These are phyloP conservation scores for Mrakia hoshinonis DNA, from an alignment of 768 basidiomycete species.

Conservation along the genomic window DNA sequence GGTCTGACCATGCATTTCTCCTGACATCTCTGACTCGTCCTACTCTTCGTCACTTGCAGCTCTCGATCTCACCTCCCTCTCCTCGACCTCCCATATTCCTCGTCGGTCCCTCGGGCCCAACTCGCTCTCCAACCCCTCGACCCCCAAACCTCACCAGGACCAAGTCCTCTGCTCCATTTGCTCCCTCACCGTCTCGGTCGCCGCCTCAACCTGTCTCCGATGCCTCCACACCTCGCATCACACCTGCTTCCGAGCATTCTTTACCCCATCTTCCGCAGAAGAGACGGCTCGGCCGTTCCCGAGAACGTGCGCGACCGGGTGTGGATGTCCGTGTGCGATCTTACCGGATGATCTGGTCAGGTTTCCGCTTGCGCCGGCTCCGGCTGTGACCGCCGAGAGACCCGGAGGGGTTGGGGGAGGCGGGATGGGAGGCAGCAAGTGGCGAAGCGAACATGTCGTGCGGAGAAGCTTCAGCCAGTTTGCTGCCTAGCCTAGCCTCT, in stretches of 20 bases:
- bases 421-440: no score
- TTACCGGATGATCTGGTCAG: no score
- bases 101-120: neutral
- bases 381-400: no score
- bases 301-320: no score
- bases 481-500: no score
- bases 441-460: no score
- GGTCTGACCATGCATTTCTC: neutral
- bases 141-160: neutral
- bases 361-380: no score
- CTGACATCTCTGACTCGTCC: neutral
- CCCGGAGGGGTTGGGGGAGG: no score
- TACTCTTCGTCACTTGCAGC: neutral
- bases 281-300: no score
- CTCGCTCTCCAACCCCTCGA: neutral
- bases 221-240: slow-evolving; percentile 7
- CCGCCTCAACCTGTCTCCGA: neutral
- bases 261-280: neutral
- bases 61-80: neutral
- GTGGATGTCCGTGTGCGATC: no score
- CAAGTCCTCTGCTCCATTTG: neutral
- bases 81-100: neutral
- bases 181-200: neutral
- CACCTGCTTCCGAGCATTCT: neutral
- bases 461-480: no score